Evolutionary conservation across 352 stramenopile genomes (phyloP).

Genomic region (Pythium brachiatum): DNA sequence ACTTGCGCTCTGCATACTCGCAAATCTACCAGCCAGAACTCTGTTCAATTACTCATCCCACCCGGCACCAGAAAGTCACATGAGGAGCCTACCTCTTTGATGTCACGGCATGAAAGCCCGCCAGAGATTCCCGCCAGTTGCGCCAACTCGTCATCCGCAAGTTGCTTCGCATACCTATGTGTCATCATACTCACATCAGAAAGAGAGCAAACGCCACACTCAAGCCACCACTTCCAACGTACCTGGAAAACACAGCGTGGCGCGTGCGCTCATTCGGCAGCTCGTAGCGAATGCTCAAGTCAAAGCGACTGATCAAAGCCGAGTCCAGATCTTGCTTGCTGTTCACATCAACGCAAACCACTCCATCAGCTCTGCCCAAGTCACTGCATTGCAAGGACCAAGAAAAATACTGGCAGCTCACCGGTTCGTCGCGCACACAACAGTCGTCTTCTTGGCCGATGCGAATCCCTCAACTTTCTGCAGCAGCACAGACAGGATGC

Average conservation of each 20-base stretch:
- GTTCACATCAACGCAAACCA: constrained; percentile 1
- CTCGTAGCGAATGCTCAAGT: constrained; percentile 91
- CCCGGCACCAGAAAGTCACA: neutral
- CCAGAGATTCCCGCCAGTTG: constrained; percentile 75
- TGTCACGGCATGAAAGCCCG: constrained; percentile 91
- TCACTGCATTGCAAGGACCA: neutral
- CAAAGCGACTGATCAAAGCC: constrained; percentile 92
- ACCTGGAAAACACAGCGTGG: constrained; percentile 86
- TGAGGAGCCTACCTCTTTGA: constrained; percentile 81
- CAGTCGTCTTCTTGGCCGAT: constrained; percentile 90
- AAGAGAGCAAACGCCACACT: neutral
- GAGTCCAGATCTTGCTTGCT: constrained; percentile 93
- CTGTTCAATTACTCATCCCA: neutral
- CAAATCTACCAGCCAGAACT: constrained; percentile 58
- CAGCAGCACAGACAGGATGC: constrained; percentile 90
- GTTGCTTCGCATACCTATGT: constrained; percentile 87
- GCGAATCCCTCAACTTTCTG: constrained; percentile 93
- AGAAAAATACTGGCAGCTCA: constrained; percentile 21
- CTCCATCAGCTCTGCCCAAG: neutral
- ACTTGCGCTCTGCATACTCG: constrained; percentile 91
- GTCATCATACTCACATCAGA: neutral
- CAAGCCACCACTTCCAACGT: constrained; percentile 1
- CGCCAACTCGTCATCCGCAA: constrained; percentile 65
- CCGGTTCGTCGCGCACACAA: constrained; percentile 92
- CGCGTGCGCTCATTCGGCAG: constrained; percentile 84